Evolutionary conservation across 2,329 filamentous ascomycete species (phyloP).

Genomic region (Spiromastix sp.): DNA sequence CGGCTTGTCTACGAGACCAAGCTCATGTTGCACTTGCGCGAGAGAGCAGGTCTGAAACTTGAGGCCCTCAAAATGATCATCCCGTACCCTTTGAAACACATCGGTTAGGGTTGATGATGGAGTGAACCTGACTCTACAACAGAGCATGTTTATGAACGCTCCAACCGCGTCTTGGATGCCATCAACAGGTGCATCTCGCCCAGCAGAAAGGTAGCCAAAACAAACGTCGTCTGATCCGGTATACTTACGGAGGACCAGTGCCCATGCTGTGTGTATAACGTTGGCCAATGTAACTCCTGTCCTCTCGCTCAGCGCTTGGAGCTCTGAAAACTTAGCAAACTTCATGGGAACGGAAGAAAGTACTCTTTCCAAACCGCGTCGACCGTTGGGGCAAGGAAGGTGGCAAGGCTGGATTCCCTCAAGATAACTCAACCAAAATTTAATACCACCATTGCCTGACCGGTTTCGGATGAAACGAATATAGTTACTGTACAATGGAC

Average conservation of each 20-base stretch:
- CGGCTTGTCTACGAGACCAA: background rate
- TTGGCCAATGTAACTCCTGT: conserved; percentile 35
- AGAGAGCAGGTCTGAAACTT: conserved; percentile 50
- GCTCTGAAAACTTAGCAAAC: conserved; percentile 8
- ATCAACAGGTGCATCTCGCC: conserved; percentile 41
- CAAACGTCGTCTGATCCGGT: conserved; percentile 39
- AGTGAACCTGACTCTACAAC: conserved; percentile 31
- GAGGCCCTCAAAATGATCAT: conserved; percentile 47
- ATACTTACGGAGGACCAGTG: conserved; percentile 39
- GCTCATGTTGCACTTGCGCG: conserved; percentile 31
- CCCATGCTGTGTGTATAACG: conserved; percentile 44
- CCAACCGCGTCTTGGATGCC: conserved; percentile 42
- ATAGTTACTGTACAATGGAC: conserved; percentile 11
- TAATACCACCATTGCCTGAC: conserved; percentile 7
- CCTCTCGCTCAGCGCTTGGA: conserved; percentile 18
- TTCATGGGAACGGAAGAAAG: conserved; percentile 5
- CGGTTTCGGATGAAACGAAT: conserved; percentile 10
- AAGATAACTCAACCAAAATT: conserved; percentile 20
- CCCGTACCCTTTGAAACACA: conserved; percentile 48
- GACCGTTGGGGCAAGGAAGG: conserved; percentile 7
- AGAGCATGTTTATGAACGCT: conserved; percentile 24
- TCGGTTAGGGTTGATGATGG: conserved; percentile 28
- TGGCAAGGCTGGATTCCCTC: conserved; percentile 16
- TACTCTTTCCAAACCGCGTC: conserved; percentile 1
- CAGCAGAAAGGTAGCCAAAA: conserved; percentile 46